phyloP scores from a whole-genome alignment of 2,329 filamentous ascomycete genomes.

The Macrophomina phaseolina region DNA sequence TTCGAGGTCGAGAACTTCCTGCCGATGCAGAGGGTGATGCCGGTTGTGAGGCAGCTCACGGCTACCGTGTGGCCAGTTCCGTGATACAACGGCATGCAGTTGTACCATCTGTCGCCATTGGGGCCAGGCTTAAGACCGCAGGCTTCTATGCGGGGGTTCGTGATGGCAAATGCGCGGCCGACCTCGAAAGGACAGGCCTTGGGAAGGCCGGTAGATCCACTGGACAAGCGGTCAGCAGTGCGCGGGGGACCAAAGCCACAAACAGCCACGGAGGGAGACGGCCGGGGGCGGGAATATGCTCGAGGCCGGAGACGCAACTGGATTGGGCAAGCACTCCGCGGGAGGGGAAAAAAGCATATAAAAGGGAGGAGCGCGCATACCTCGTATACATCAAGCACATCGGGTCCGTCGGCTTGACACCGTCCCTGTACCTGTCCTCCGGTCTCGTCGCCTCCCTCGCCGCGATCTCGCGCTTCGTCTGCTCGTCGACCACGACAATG shows the following conservation, averaged over 20 bases:
- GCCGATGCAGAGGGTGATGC: conserved; percentile 64
- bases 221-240: conserved; percentile 34
- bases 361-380: conserved; percentile 25
- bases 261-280: background rate
- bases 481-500: conserved; percentile 59
- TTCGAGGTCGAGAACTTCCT: conserved; percentile 70
- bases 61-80: conserved; percentile 71
- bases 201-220: conserved; percentile 75
- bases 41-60: conserved; percentile 53
- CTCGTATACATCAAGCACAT: conserved; percentile 66
- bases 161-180: conserved; percentile 49
- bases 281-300: background rate
- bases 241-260: background rate
- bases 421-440: conserved; percentile 51
- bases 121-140: conserved; percentile 41
- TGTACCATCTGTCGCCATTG: conserved; percentile 68
- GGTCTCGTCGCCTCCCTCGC: conserved; percentile 49
- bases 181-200: conserved; percentile 59
- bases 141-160: conserved; percentile 31
- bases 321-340: conserved; percentile 13
- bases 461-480: conserved; percentile 49
- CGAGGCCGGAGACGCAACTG: background rate
- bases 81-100: conserved; percentile 80
- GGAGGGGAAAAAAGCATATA: conserved; percentile 72
- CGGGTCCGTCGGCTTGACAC: conserved; percentile 49